Evolutionary conservation across 352 stramenopile species (phyloP).

Genomic region (Plasmopara muralis): DNA sequence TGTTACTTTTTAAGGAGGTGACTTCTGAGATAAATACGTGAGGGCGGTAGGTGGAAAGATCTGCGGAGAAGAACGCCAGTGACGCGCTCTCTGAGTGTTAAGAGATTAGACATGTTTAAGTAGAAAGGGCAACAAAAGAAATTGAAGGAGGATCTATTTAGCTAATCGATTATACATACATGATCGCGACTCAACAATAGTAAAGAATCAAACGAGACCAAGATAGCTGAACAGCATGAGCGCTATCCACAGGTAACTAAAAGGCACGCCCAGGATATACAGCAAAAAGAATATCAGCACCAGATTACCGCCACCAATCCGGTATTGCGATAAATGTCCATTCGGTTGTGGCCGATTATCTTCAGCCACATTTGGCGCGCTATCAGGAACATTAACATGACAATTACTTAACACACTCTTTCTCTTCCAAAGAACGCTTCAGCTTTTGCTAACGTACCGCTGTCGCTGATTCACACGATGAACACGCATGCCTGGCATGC

Average conservation of each 20-base stretch:
- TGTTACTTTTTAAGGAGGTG: no score
- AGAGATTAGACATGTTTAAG: no score
- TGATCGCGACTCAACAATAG: background rate
- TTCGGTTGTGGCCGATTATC: conserved; percentile 26
- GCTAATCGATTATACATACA: conserved; percentile 27
- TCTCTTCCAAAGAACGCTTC: background rate
- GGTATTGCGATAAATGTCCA: conserved; percentile 44
- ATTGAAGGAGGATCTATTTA: conserved; percentile 30
- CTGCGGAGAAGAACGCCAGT: no score
- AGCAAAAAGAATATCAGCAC: conserved; percentile 70
- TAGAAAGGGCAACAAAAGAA: no score
- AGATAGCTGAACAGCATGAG: conserved; percentile 77
- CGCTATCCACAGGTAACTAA: conserved; percentile 73
- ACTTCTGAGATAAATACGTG: no score
- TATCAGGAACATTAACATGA: conserved; percentile 12
- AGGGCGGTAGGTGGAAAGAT: no score
- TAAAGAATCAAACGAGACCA: conserved; percentile 39
- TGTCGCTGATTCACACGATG: conserved; percentile 46
- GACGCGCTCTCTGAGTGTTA: no score
- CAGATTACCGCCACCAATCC: conserved; percentile 63
- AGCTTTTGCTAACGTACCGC: conserved; percentile 23
- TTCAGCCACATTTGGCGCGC: conserved; percentile 21
- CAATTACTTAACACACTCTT: background rate
- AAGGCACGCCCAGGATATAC: conserved; percentile 75
- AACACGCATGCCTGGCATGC: conserved; percentile 47